Conservation (phyloP, 768 basidiomycete genomes). For the Rhizopogon salebrosus region DNA sequence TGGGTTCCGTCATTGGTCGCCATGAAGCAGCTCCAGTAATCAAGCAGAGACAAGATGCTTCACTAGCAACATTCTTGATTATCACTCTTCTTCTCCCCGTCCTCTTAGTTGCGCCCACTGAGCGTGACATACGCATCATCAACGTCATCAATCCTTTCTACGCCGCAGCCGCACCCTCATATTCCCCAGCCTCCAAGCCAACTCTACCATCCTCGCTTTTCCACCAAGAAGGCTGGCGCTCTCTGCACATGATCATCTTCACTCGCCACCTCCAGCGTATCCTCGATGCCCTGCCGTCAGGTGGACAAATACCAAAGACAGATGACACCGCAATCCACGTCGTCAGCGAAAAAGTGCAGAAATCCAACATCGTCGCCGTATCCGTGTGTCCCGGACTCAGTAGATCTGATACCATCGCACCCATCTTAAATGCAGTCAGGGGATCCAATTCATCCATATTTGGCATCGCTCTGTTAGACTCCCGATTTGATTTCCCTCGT, state of each 20-base stretch:
- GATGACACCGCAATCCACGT: conserved; percentile 30
- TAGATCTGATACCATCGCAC: conserved; percentile 61
- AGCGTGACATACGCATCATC: conserved; percentile 87
- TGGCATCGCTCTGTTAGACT: conserved; percentile 47
- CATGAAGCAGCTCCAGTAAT: conserved; percentile 28
- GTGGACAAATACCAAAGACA: conserved; percentile 45
- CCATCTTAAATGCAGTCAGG: conserved; percentile 25
- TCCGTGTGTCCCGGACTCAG: conserved; percentile 75
- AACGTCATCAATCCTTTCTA: conserved; percentile 87
- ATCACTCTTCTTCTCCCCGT: conserved; percentile 75
- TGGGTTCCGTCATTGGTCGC: conserved; percentile 42
- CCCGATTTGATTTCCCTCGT: background rate
- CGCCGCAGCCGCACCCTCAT: conserved; percentile 61
- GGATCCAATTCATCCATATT: conserved; percentile 32
- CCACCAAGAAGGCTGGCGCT: conserved; percentile 58
- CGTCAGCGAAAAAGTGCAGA: conserved; percentile 39
- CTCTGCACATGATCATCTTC: conserved; percentile 57
- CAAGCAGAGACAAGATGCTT: conserved; percentile 38
- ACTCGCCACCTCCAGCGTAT: conserved; percentile 81
- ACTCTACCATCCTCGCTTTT: conserved; percentile 30
- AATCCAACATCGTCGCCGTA: conserved; percentile 72
- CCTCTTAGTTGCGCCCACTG: conserved; percentile 77
- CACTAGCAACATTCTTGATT: conserved; percentile 73
- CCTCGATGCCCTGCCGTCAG: conserved; percentile 71
- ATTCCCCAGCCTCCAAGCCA: conserved; percentile 25